phyloP scores from a whole-genome alignment of 148 eudicot genomes.

The Linanthus parryae region DNA sequence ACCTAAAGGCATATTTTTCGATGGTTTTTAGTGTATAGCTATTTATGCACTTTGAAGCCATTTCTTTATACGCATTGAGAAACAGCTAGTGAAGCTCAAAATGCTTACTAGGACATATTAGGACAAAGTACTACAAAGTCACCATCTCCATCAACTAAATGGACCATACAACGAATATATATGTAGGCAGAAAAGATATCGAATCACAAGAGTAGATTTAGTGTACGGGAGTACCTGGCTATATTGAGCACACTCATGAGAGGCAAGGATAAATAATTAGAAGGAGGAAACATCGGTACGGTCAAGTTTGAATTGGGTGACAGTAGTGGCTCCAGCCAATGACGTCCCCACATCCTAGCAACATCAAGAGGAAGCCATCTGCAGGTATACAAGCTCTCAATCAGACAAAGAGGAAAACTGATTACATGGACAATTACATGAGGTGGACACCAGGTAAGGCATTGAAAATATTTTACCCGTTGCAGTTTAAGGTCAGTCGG shows the following conservation, averaged over 20 bases:
- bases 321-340: constrained; percentile 92
- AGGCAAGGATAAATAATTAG: constrained; percentile 80
- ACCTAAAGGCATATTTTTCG: too few relatives aligned
- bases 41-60: too few relatives aligned
- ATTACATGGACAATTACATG: neutral
- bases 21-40: too few relatives aligned
- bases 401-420: neutral
- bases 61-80: too few relatives aligned
- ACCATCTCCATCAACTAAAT: neutral
- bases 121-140: neutral
- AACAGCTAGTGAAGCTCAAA: neutral
- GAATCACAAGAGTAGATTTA: neutral
- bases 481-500: constrained; percentile 87
- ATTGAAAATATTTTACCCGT: constrained; percentile 47
- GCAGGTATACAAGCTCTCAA: constrained; percentile 16
- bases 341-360: constrained; percentile 98
- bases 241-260: constrained; percentile 86
- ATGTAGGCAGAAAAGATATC: neutral
- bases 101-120: neutral
- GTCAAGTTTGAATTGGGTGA: constrained; percentile 63
- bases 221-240: constrained; percentile 55
- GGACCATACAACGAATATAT: neutral
- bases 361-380: constrained; percentile 98
- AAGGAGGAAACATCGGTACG: constrained; percentile 70
- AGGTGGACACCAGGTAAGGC: neutral